Evolutionary conservation across 1,139 yeast species (phyloP).

Genomic region (Kodamaea anthophila): DNA sequence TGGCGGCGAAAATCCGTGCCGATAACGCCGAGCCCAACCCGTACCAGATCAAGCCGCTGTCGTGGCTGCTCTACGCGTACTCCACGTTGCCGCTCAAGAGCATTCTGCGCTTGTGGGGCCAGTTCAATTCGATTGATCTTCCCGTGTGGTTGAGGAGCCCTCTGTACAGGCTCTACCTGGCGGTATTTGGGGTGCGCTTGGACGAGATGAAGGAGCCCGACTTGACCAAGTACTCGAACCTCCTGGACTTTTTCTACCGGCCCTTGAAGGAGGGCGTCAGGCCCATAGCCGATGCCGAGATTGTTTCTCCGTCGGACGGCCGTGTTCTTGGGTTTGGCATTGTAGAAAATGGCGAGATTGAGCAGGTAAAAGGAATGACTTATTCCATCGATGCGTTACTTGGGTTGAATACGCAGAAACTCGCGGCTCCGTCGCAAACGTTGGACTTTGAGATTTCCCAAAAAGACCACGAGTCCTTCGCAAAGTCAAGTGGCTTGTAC

Average conservation of each 20-base stretch:
- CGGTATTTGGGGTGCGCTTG: constrained; percentile 79
- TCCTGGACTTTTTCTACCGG: constrained; percentile 89
- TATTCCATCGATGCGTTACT: constrained; percentile 85
- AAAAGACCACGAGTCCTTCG: constrained; percentile 68
- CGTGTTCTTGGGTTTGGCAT: constrained; percentile 79
- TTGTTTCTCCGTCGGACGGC: constrained; percentile 95
- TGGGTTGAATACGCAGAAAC: constrained; percentile 50
- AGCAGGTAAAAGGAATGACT: constrained; percentile 95
- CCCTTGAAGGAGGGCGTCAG: constrained; percentile 73
- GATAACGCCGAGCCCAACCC: constrained; percentile 33
- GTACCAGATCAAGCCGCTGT: constrained; percentile 53
- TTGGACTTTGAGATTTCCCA: constrained; percentile 44
- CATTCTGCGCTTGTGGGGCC: constrained; percentile 91
- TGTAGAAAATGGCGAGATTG: constrained; percentile 80
- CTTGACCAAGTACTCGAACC: constrained; percentile 63
- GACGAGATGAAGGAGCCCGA: constrained; percentile 87
- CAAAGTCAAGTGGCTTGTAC: constrained; percentile 64
- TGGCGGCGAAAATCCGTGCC: constrained; percentile 47
- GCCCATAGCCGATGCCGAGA: constrained; percentile 61
- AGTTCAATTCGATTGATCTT: constrained; percentile 70
- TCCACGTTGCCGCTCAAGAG: constrained; percentile 89
- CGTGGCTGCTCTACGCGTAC: constrained; percentile 87
- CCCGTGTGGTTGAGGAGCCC: constrained; percentile 90
- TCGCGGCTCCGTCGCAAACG: constrained; percentile 58
- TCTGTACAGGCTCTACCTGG: constrained; percentile 71